A percentile compares a stretch with the other conserved stretches of the same genome.
Conservation (phyloP, 306 rosid genomes). For the Herpetospermum pedunculosum region DNA sequence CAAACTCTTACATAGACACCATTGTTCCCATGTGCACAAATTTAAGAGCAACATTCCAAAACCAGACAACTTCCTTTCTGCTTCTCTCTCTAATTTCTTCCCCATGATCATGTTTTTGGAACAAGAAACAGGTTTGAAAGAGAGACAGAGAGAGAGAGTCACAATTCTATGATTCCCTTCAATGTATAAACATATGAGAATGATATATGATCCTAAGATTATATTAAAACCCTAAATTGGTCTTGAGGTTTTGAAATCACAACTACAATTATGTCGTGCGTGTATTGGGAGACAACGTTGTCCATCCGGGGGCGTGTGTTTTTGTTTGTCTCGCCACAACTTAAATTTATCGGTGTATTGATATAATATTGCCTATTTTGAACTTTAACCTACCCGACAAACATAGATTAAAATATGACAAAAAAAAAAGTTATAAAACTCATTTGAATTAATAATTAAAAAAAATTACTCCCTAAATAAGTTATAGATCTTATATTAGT, state of each 20-base stretch:
- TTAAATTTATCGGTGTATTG: neutral
- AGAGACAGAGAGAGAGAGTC: neutral
- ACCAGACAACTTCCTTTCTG: conserved; percentile 71
- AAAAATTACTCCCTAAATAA: no score
- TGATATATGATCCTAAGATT: neutral
- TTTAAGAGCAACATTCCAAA: conserved; percentile 95
- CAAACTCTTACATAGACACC: conserved; percentile 63
- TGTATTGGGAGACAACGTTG: neutral
- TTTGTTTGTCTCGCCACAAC: neutral
- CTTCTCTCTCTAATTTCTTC: conserved; percentile 13
- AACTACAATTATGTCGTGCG: neutral
- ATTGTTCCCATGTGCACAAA: conserved; percentile 98
- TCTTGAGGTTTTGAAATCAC: neutral
- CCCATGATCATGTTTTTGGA: conserved; percentile 35
- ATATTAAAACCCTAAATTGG: neutral
- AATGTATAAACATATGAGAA: neutral
- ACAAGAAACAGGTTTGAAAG: conserved; percentile 16
- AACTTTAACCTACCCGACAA: no score
- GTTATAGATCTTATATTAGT: no score
- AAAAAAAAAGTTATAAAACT: no score
- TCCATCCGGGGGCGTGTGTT: neutral
- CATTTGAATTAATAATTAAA: no score
- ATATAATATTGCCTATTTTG: no score
- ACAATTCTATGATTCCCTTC: neutral
- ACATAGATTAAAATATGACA: no score